Base-by-base conservation (phyloP, 2,329 filamentous ascomycete species). In the Amauroascus niger region DNA sequence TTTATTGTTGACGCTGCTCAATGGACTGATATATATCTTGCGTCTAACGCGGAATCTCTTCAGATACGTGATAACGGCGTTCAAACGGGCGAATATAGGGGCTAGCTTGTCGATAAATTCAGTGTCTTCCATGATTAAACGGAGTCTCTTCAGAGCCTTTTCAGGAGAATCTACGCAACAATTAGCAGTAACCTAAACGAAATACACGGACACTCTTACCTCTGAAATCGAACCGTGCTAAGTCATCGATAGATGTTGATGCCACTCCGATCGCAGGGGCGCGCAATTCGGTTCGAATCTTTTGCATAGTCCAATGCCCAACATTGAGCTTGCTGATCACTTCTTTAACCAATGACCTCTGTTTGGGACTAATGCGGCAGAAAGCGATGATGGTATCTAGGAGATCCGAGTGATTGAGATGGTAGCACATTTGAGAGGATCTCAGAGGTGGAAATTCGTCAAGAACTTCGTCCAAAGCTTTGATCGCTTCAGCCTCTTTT, bases 401-500 rank as follows among this genome's bases (percentile, higher is more conserved):
- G 2, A 98, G 76, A 65, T 89, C 84, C 0, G 88, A 88, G 65
- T 98, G 93, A 47, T 93, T 93, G 33, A 98, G 69, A 59, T 95
- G 84, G 61, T 96, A 94, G 64, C 87, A 94, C 81, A 96, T 88
- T 24, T 82, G 80, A 1, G 79, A 78, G 0, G 81, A 77, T 8
- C 80, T 78, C 11, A 95, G 74, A 1, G 84, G 82, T 0, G 90
- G 90, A 58, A 97, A 90, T 4, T 84, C 79, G 47, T 83, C 78
- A 14, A 94, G 79, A 39, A 96, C 86, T 66, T 98, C 93, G 65
- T 98, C 93, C 20, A 97, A 74, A 1, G 97, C 90, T 63, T 96
- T 97, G 61, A 98, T 80, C 0, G 89, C 84, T 68, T 97, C 91
- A 0, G 91, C 91, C 69, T 98, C 93, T 63, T 95, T 94, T 53